A percentile compares a stretch with the other conserved stretches of the same genome.
phyloP scores from a whole-genome alignment of 176 grass and related monocot species.

The Rhynchospora breviuscula region DNA sequence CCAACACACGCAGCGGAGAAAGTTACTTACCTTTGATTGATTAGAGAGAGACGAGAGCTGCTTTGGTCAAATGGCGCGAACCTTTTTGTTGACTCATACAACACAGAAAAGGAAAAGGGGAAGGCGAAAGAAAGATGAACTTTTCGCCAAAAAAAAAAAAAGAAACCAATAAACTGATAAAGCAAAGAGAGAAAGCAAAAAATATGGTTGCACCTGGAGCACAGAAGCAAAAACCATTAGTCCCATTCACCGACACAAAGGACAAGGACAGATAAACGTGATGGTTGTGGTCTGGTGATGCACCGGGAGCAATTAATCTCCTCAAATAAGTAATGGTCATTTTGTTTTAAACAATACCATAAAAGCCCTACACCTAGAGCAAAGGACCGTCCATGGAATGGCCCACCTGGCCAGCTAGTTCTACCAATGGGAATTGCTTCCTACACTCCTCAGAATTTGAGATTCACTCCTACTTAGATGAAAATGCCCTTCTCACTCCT shows the following conservation, averaged over 20 bases:
- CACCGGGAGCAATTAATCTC: neutral
- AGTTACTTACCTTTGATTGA: constrained; percentile 1
- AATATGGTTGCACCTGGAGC: neutral
- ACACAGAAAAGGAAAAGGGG: neutral
- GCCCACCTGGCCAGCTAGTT: neutral
- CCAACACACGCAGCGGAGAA: neutral
- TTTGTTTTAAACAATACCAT: neutral
- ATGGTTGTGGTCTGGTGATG: neutral
- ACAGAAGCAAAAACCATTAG: neutral
- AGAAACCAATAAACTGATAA: neutral
- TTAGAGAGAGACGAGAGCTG: neutral
- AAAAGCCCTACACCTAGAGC: neutral
- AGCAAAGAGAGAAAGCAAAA: neutral
- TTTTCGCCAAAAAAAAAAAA: neutral
- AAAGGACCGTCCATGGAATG: neutral
- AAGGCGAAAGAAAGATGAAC: neutral
- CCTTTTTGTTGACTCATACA: neutral
- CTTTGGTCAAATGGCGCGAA: constrained; percentile 11
- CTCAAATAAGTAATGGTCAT: neutral
- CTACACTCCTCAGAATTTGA: no score
- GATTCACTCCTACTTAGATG: no score
- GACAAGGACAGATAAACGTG: neutral
- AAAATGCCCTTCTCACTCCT: no score
- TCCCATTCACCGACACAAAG: neutral
- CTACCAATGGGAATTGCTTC: no score